phyloP scores from a whole-genome alignment of 257 asterid genomes.

The Primulina tabacum region DNA sequence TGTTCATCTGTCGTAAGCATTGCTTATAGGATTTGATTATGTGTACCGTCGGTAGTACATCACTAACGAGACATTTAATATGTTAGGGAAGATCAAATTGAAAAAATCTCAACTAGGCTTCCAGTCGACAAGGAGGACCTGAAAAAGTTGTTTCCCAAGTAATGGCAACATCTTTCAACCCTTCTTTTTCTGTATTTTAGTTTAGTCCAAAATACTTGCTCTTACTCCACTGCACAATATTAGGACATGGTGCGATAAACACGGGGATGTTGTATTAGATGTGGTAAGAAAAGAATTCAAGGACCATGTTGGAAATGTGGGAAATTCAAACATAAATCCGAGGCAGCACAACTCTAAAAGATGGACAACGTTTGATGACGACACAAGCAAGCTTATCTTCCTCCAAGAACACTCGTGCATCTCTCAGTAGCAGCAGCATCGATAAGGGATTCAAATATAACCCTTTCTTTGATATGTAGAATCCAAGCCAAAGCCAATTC shows the following conservation, averaged over 20 bases:
- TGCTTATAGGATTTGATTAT: background rate
- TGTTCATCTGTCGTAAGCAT: slow-evolving; percentile 53
- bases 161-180: slow-evolving; percentile 26
- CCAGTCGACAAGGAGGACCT: slow-evolving; percentile 74
- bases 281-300: slow-evolving; percentile 79
- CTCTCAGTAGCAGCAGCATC: slow-evolving; percentile 36
- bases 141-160: slow-evolving; percentile 54
- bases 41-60: background rate
- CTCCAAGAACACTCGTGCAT: slow-evolving; percentile 27
- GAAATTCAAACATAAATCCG: slow-evolving; percentile 29
- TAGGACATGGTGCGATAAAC: slow-evolving; percentile 66
- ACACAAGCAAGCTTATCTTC: slow-evolving; percentile 37
- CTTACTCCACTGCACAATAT: slow-evolving; percentile 1
- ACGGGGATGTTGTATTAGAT: slow-evolving; percentile 59
- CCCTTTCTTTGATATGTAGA: slow-evolving; percentile 64
- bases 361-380: slow-evolving; percentile 63
- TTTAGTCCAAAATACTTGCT: background rate
- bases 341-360: slow-evolving; percentile 37
- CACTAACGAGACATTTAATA: background rate
- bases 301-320: slow-evolving; percentile 59
- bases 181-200: background rate
- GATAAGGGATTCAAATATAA: slow-evolving; percentile 66
- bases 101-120: slow-evolving; percentile 74
- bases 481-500: slow-evolving; percentile 27
- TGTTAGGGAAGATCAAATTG: slow-evolving; percentile 65